Evolutionary conservation across 805 yeast species (phyloP).

Genomic region (Candida michaelii): DNA sequence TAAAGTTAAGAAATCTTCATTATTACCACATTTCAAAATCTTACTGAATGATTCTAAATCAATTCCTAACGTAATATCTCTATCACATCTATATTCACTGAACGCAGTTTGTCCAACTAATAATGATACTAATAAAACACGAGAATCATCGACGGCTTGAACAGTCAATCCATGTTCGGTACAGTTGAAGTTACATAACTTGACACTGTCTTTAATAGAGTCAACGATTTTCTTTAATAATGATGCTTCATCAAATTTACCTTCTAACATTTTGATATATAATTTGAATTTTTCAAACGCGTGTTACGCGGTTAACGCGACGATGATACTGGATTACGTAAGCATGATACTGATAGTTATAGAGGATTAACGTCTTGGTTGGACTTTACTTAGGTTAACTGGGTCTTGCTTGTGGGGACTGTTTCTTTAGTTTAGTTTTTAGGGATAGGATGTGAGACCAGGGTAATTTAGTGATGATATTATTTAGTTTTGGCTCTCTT

Average conservation of each 20-base stretch:
- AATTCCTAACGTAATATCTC: constrained; percentile 86
- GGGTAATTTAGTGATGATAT: too few species aligned
- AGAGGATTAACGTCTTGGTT: too few species aligned
- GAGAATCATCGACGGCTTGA: constrained; percentile 96
- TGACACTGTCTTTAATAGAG: constrained; percentile 91
- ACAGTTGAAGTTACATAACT: constrained; percentile 94
- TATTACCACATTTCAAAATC: constrained; percentile 87
- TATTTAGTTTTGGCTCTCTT: too few species aligned
- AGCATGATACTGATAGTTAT: too few species aligned
- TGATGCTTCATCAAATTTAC: constrained; percentile 90
- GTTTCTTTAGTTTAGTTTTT: too few species aligned
- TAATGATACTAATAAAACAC: constrained; percentile 87
- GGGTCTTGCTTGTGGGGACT: too few species aligned
- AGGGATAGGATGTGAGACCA: too few species aligned
- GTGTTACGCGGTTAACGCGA: constrained; percentile 1
- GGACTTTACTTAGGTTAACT: too few species aligned
- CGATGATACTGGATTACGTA: too few species aligned
- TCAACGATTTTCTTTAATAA: constrained; percentile 90
- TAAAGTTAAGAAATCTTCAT: constrained; percentile 82
- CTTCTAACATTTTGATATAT: constrained; percentile 75
- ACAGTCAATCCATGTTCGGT: constrained; percentile 92
- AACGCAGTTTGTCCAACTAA: constrained; percentile 87
- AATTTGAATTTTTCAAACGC: constrained; percentile 1
- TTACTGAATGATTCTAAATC: constrained; percentile 86
- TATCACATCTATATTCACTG: constrained; percentile 91